phyloP scores from a whole-genome alignment of 768 basidiomycete genomes.

The Hypholoma sublateritium region DNA sequence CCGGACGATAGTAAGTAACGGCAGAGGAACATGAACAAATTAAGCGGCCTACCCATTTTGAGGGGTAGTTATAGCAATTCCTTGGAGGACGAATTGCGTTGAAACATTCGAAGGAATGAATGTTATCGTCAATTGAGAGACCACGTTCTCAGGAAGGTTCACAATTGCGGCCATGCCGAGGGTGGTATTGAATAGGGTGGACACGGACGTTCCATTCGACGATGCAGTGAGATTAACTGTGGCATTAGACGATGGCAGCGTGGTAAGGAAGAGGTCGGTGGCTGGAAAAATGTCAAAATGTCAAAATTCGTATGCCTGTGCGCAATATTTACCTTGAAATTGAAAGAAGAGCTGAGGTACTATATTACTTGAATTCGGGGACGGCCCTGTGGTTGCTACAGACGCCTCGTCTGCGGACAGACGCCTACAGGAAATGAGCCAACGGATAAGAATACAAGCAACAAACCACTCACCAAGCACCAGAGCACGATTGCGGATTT shows the following conservation, averaged over 20 bases:
- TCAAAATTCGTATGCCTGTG: neutral
- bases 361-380: slow-evolving; percentile 37
- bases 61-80: slow-evolving; percentile 10
- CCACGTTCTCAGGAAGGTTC: slow-evolving; percentile 36
- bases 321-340: slow-evolving; percentile 44
- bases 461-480: slow-evolving; percentile 40
- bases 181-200: slow-evolving; percentile 39
- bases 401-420: slow-evolving; percentile 11
- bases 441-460: neutral
- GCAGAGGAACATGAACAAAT: too few relatives aligned
- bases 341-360: slow-evolving; percentile 59
- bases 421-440: slow-evolving; percentile 24
- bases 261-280: slow-evolving; percentile 42
- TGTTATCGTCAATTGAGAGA: slow-evolving; percentile 40
- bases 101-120: slow-evolving; percentile 18
- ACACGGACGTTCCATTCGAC: slow-evolving; percentile 32
- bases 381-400: slow-evolving; percentile 35
- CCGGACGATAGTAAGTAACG: neutral
- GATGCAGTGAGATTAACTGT: slow-evolving; percentile 52
- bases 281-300: slow-evolving; percentile 25
- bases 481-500: slow-evolving; percentile 32
- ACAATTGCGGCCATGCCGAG: slow-evolving; percentile 37
- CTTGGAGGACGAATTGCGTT: slow-evolving; percentile 18
- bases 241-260: slow-evolving; percentile 47
- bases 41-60: neutral